A percentile compares a stretch with the other conserved stretches of the same genome.
These are phyloP conservation scores for Alternaria sp. DNA, from an alignment of 2,329 filamentous ascomycete species.

Conservation along the genomic window DNA sequence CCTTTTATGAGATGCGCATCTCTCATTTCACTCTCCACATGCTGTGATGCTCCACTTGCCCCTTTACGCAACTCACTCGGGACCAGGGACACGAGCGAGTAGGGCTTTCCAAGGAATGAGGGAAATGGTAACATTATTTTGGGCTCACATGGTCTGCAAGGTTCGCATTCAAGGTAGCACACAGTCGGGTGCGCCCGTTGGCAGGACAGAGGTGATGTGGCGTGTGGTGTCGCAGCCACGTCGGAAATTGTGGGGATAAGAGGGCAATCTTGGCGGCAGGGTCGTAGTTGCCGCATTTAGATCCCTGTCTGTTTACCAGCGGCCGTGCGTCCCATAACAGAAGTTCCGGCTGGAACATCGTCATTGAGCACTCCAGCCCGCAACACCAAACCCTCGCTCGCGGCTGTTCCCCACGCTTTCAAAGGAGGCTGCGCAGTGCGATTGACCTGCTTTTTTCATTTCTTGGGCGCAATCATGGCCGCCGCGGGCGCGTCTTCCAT, in stretches of 20 bases:
- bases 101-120: not conserved
- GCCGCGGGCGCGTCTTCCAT: slow-evolving; percentile 58
- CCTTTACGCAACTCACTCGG: not conserved
- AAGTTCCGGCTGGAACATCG: slow-evolving; percentile 23
- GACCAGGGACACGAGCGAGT: not conserved
- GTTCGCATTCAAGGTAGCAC: not conserved
- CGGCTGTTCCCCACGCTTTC: slow-evolving; percentile 9
- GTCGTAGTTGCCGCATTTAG: slow-evolving; percentile 27
- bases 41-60: not conserved
- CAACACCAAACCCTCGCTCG: slow-evolving; percentile 22
- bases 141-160: not conserved
- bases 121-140: not conserved
- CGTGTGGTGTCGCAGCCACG: slow-evolving; percentile 3
- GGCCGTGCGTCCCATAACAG: slow-evolving; percentile 29
- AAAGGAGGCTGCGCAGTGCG: slow-evolving; percentile 19
- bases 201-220: not conserved
- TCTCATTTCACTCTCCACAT: not conserved
- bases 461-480: slow-evolving; percentile 39
- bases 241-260: slow-evolving; percentile 8
- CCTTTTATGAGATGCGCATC: slow-evolving; percentile 18
- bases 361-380: slow-evolving; percentile 29
- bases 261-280: slow-evolving; percentile 17
- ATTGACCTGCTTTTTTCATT: slow-evolving; percentile 9
- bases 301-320: slow-evolving; percentile 38
- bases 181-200: not conserved